These are phyloP conservation scores for Madurella mycetomatis DNA, from an alignment of 2,329 filamentous ascomycete species.

Conservation along the genomic window DNA sequence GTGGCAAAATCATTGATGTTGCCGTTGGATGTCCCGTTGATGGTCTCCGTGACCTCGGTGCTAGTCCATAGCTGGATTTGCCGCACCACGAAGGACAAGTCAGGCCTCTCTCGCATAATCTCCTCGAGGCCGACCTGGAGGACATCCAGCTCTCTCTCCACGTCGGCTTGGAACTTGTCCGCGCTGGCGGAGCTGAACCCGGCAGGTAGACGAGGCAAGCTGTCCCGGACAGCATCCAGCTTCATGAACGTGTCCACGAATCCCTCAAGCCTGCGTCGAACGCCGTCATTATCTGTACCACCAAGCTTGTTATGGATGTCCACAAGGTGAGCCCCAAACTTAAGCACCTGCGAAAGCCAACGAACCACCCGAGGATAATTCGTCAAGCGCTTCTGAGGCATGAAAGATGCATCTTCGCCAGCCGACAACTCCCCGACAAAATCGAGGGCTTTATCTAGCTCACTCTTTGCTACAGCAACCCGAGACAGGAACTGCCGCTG, in stretches of 20 bases:
- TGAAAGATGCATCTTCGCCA: slow-evolving; percentile 23
- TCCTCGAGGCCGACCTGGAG: slow-evolving; percentile 41
- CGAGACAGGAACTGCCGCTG: slow-evolving; percentile 53
- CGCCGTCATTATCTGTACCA: slow-evolving; percentile 41
- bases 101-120: slow-evolving; percentile 46
- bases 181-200: slow-evolving; percentile 43
- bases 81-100: slow-evolving; percentile 59
- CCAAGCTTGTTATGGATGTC: slow-evolving; percentile 64
- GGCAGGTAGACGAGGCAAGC: slow-evolving; percentile 46
- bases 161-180: slow-evolving; percentile 31
- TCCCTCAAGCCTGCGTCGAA: slow-evolving; percentile 43
- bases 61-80: slow-evolving; percentile 64
- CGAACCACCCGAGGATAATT: slow-evolving; percentile 31
- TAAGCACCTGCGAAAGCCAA: slow-evolving; percentile 69
- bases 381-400: slow-evolving; percentile 8
- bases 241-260: slow-evolving; percentile 48
- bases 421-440: slow-evolving; percentile 35
- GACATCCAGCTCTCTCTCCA: slow-evolving; percentile 34
- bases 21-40: slow-evolving; percentile 12
- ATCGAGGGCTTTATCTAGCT: slow-evolving; percentile 36
- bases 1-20: slow-evolving; percentile 47
- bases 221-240: slow-evolving; percentile 39
- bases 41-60: slow-evolving; percentile 25
- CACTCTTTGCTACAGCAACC: slow-evolving; percentile 34
- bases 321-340: slow-evolving; percentile 57